Evolutionary conservation across 1,284 basidiomycete species (phyloP), one percentile per base, ranked within the genome.

Genomic region (Trametes pubescens): DNA sequence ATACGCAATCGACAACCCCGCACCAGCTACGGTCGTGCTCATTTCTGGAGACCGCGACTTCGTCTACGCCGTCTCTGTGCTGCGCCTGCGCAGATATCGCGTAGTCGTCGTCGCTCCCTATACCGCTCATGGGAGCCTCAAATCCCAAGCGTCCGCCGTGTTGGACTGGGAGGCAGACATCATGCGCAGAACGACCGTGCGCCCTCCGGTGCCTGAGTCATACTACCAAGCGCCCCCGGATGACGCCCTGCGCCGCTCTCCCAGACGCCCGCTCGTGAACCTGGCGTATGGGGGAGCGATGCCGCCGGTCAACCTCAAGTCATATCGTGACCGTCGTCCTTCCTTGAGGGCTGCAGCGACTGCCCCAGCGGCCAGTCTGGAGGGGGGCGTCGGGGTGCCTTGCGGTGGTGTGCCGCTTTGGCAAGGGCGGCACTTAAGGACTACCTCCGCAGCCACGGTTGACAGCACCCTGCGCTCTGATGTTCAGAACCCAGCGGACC

Each of bases 41-140:
- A 84, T 89, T 57, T 82, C 85, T 2, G 84, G 83, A 14, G 86
- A 88, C 72, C 77, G 84, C 48, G 86, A 87, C 71, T 89, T 87
- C 72, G 82, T 84, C 0, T 88, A 87, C 72, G 82, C 83, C 18
- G 75, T 85, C 24, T 83, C 86, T 2, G 77, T 81, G 48, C 75
- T 88, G 18, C 80, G 82, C 34, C 75, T 84, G 43, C 79, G 86
- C 51, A 76, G 75, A 54, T 86, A 86, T 72, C 73, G 76, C 38
- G 79, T 87, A 21, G 78, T 87, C 16, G 70, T 88, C 16, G 76
- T 87, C 51, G 81, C 84, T 54, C 64, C 83, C 75, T 51, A 70
- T 71, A 57, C 62, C 9, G 66, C 69, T 1, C 74, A 76, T 61
- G 38, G 47, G n/a, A 86, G 80, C 66, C 78, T 90, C 56, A 83